phyloP scores from a whole-genome alignment of 2,329 filamentous ascomycete genomes.

The Fusarium nelsonii region DNA sequence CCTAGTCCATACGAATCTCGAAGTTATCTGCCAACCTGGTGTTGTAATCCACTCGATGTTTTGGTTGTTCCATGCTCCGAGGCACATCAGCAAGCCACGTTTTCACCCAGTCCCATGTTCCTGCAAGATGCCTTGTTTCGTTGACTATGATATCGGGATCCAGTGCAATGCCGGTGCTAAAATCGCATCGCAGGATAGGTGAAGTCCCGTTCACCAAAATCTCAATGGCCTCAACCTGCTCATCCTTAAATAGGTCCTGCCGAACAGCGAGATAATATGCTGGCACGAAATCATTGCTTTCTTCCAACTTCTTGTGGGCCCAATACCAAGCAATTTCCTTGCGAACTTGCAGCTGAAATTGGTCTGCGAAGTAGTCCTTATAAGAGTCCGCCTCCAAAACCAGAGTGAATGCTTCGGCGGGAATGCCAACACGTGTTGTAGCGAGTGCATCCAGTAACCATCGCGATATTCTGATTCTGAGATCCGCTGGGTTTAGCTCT shows the following conservation, averaged over 20 bases:
- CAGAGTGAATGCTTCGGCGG: neutral
- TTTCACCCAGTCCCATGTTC: too few species aligned
- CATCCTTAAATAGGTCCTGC: too few species aligned
- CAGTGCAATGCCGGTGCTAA: neutral
- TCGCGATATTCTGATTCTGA: neutral
- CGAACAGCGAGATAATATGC: neutral
- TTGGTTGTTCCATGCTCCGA: neutral
- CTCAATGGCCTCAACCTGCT: rapidly evolving
- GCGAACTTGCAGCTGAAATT: neutral
- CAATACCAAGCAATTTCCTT: neutral
- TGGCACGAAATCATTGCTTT: neutral
- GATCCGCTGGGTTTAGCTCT: rapidly evolving
- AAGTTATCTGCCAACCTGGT: neutral
- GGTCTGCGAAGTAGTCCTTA: neutral
- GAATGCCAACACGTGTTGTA: neutral
- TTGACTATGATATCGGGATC: neutral
- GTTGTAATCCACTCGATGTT: neutral
- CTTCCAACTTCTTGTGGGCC: rapidly evolving
- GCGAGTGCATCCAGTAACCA: constrained; percentile 18
- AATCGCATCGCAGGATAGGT: neutral
- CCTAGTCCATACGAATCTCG: neutral
- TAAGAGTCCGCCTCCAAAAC: constrained; percentile 1
- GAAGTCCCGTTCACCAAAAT: neutral
- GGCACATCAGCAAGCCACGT: neutral
- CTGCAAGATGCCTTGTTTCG: neutral